Base-by-base conservation (phyloP, 805 yeast genomes). In the Pichia californica region DNA sequence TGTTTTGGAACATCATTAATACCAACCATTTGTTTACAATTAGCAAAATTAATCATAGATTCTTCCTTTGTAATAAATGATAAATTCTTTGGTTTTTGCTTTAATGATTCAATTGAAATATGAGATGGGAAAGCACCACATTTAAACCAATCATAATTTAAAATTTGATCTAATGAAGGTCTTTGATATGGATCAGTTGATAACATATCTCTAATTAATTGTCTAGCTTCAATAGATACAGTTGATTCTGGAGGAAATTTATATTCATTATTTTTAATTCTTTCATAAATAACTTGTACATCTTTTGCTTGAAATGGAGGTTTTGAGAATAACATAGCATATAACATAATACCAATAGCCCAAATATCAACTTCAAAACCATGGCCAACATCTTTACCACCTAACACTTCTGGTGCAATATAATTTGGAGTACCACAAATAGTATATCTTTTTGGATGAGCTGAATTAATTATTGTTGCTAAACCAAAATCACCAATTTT, bases 401-500 rank as follows among this genome's bases (percentile, higher is more conserved):
- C 85, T 51, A 93, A 73, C 19, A 93, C 95, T 68, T 93, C 99
- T 7, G 99, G 99, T 1, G 99, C 97, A 59, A 93, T 93, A 62
- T 93, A 93, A 66, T 93, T 93, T 47, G 99, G 99, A 20, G 99
- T 93, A 43, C 99, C 99, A 65, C 99, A 93, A 44, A 93, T 87
- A 35, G 99, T 91, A 61, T 82, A 85, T 58, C 91, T 88, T 52
- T 91, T 79, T 40, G 86, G 86, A 45, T 74, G 74, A 26, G 74
- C 70, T 7, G 59, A 44, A 34, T 83, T 84, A 49, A 93, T 73
- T n/a, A 87, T 83, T 1, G 97, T 88, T n/a, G 99, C 99, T 47
- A 93, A 74, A 27, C 99, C 99, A 67, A 93, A 93, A 64, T 93
- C 99, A 51, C 99, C 99, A 49, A 93, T 84, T 62, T 93, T 93